Conservation (phyloP, 345 rosid genomes). For the Psidium friedrichsthalianum region DNA sequence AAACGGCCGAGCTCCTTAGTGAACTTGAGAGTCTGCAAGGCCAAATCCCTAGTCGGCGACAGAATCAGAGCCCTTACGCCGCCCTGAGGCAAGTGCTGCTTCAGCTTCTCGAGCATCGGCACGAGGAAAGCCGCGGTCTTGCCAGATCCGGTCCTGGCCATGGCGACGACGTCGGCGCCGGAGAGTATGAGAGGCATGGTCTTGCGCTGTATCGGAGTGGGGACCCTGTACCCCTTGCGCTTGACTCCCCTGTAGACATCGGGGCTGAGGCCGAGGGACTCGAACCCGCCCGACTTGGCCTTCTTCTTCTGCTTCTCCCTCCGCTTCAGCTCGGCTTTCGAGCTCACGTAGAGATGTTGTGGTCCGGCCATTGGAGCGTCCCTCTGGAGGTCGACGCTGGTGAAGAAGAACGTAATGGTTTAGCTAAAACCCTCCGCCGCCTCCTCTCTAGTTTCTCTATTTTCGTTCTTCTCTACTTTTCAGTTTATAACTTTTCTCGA, state of each 20-base stretch:
- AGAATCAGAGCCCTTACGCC: slow-evolving; percentile 79
- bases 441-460: background rate
- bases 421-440: background rate
- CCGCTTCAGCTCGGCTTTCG: slow-evolving; percentile 67
- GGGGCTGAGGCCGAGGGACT: slow-evolving; percentile 65
- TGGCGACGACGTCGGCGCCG: slow-evolving; percentile 91
- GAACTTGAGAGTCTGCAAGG: slow-evolving; percentile 90
- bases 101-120: slow-evolving; percentile 85
- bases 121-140: slow-evolving; percentile 91
- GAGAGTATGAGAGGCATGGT: slow-evolving; percentile 94
- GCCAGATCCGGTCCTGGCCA: slow-evolving; percentile 98
- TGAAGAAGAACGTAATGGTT: background rate
- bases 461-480: background rate
- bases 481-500: background rate
- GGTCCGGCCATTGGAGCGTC: slow-evolving; percentile 1
- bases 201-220: slow-evolving; percentile 93
- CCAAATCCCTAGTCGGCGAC: slow-evolving; percentile 93
- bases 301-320: slow-evolving; percentile 62
- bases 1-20: slow-evolving; percentile 78
- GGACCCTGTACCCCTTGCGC: slow-evolving; percentile 85
- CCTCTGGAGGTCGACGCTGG: background rate
- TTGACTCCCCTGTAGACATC: slow-evolving; percentile 69
- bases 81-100: slow-evolving; percentile 71
- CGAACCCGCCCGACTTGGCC: slow-evolving; percentile 93
- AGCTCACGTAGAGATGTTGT: slow-evolving; percentile 38